Base-by-base conservation (phyloP, 257 asterid genomes). In the Solanum chilense region DNA sequence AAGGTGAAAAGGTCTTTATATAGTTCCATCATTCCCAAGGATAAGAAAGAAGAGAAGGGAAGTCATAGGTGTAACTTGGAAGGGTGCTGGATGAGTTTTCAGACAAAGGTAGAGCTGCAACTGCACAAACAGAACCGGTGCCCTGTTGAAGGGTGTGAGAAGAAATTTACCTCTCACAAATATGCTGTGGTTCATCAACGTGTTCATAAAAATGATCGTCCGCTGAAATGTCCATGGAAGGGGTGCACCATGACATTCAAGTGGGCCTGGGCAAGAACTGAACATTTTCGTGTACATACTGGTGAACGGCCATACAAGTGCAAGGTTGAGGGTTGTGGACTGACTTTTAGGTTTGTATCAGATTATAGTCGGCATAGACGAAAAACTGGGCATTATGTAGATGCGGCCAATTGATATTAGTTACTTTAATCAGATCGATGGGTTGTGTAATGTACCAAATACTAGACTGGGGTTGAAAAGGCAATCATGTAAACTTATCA, bases 191-290 rank as follows among this genome's bases (percentile, higher is more conserved):
- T 86, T 37, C 99, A 96, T 89, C 94, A 94, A 88, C 96, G 98
- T 7, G 99, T 96, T 21, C 99, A 96, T 78, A 93, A 92, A 31
- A 95, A 94, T 82, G 94, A 95, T 23, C 91, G 98, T 90, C 99
- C 98, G 25, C 91, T 96, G 78, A 96, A 93, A 89, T 96, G 99
- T 85, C 85, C 98, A 7, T 96, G 98, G 99, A 88, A 92, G 18
- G 98, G 98, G 68, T 95, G 98, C 92, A 86, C 88, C 13, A 93
- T 96, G 99, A 88, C 98, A 7, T 96, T 95, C 73, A 96, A 96
- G 90, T 96, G 99, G 99, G 98, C 98, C 14, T 96, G 99, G 99
- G 98, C 99, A 4, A 92, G 98, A 86, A 96, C 98, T 12, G 98
- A 96, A 86, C 99, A 96, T 89, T 87, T 95, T 58, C 93, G 99